Evolutionary conservation across 345 rosid species (phyloP), one percentile per base, ranked within the genome.

Genomic region (Odontarrhena argentea): DNA sequence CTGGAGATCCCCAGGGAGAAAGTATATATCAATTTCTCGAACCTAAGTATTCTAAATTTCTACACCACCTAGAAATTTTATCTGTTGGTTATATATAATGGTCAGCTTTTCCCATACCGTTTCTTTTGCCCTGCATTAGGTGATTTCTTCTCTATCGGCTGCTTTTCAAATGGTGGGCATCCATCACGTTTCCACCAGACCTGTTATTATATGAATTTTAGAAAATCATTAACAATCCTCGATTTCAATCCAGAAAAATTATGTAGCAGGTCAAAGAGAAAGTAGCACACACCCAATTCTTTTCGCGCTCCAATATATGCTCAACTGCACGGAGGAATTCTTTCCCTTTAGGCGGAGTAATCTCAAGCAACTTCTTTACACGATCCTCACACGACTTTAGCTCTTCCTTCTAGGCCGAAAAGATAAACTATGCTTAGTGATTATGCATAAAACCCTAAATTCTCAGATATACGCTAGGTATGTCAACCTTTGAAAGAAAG

Each of bases 141-240:
- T 30, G 77, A 55, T 81, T 82, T 91, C 63, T 76, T 83, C 73
- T 87, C 99, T 41, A 74, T 71, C 8, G 82, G 93, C 70, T 87
- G 99, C 74, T 88, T 94, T 75, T 91, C 99, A 86, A 91, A 88
- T 53, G 99, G 89, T 28, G 78, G 96, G 70, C 99, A 94, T 42
- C 97, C 97, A 80, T 94, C 97, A 48, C 97, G 93, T 78, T 94
- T 94, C 97, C 99, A 94, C 97, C 97, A 94, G 18, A 88, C 88
- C 99, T 94, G 72, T 70, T 63, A 47, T 76, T 2, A 66, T 14
- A 63, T 25, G 60, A 68, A 40, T 61, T 32, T 45, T 47, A 50
- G 11, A 63, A 44, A 41, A 70, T 37, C 52, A 54, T 56, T 43
- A 35, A 25, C 15, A 22, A 49, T 28, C 45, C 7, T 61, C 32